Base-by-base conservation (phyloP, 192 early-diverging fungal genomes). In the Umbelopsis ramanniana region DNA sequence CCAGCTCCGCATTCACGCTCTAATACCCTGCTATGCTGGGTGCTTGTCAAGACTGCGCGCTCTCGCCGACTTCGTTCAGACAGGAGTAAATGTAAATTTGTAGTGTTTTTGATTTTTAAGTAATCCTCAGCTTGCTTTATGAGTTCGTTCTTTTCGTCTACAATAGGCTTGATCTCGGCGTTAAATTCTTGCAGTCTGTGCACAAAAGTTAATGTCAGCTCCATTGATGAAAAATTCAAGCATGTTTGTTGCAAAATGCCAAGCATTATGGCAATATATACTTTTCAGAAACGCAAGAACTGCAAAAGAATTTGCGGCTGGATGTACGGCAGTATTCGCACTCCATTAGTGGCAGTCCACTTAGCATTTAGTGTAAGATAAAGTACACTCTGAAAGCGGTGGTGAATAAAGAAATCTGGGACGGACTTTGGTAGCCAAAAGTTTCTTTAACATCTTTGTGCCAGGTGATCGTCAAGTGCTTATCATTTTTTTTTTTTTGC, bases 271-370 rank as follows among this genome's bases (percentile, higher is more conserved):
- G 11, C 6, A 4, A 9, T 52, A 47, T 38, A 52, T 79, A 79
- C 77, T 72, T 79, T 50, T 74, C 50, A 43, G 52, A 55, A 9
- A 79, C 26, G 26, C 77, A 79, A 0, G 22, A 6, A 22, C 40
- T 45, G 35, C 77, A 79, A 26, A 71, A 72, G 22, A 71, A 71
- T 33, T 79, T 71, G 48, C 77, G 77, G 48, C 67, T 71, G 40
- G 63, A 66, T 35, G 69, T 68, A 43, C 70, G 77, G 60, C 77
- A 79, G 47, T 79, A 79, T 48, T 79, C 40, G 38, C 77, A 79
- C 52, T 79, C 69, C 77, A 79, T 79, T 53, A 37, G 17, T 63
- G 26, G 33, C 12, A 37, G 29, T 29, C 33, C 29, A 63, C 19
- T 37, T n/a, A 38, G 33, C 57, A 63, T 63, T 63, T 63, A 63